These are phyloP conservation scores for Bruguiera hainesii DNA, from an alignment of 441 rosid species.

Conservation along the genomic window DNA sequence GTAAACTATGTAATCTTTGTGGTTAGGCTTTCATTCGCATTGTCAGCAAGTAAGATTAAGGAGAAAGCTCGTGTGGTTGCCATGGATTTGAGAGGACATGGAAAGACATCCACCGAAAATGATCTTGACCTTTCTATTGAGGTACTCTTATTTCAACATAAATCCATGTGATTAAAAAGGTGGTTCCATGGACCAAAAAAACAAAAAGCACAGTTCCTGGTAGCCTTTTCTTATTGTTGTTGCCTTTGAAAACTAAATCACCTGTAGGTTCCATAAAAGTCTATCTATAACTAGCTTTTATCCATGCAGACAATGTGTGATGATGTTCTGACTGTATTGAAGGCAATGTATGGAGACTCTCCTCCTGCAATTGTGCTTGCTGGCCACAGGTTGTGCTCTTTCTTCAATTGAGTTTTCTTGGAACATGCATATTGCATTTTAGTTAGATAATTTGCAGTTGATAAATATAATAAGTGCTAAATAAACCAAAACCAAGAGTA, in stretches of 20 bases:
- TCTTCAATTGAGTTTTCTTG: not conserved
- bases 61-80: slow-evolving; percentile 86
- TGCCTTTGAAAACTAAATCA: no score
- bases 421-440: not conserved
- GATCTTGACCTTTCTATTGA: slow-evolving; percentile 82
- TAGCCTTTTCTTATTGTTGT: no score
- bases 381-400: slow-evolving; percentile 80
- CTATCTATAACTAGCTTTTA: not conserved
- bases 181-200: not conserved
- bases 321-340: slow-evolving; percentile 77
- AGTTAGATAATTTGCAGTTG: not conserved
- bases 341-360: slow-evolving; percentile 78
- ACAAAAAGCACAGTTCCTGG: no score
- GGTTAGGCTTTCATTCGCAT: slow-evolving; percentile 77
- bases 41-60: slow-evolving; percentile 72
- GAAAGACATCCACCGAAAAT: slow-evolving; percentile 73
- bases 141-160: slow-evolving; percentile 35
- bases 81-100: slow-evolving; percentile 96
- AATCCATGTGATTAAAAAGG: not conserved
- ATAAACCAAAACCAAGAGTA: not conserved
- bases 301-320: slow-evolving; percentile 82
- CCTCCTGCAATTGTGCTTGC: slow-evolving; percentile 92
- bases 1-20: slow-evolving; percentile 9
- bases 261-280: no score
- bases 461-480: not conserved